Evolutionary conservation across 768 basidiomycete species (phyloP), one percentile per base, ranked within the genome.

Genomic region (Harrya chromipes): DNA sequence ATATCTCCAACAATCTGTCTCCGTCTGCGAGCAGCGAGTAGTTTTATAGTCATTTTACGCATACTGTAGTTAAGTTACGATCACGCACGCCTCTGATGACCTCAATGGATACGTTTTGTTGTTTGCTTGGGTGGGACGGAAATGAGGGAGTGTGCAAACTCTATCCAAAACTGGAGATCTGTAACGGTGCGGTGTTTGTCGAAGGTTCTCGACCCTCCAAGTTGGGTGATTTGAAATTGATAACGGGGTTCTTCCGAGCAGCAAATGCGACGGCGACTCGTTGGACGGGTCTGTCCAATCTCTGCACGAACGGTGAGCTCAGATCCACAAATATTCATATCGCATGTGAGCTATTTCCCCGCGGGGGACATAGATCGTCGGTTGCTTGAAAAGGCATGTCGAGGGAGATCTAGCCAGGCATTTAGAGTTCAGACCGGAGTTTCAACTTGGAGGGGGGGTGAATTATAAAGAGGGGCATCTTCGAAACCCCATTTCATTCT

Each of bases 361-460:
- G 57, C 51, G 64, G 52, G 45, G 44, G 50, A 47, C 48, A 42
- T 37, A 49, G 60, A 65, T 66, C 53, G 42, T 36, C 34, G n/a
- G 42, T 29, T 29, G 12, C 31, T 52, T 14, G 37, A 58, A 56
- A 59, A 54, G 62, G 63, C 46, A 63, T 49, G 4, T 7, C 16
- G 47, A 52, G 59, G 61, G 55, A 54, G 65, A 61, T 52, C 53
- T 51, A 43, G 51, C 37, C 31, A 46, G 40, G 29, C 35, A 46
- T 46, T 61, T 63, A 59, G 62, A 58, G 65, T 70, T 68, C 62
- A 53, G 55, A 60, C 40, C 81, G 80, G 81, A 79, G 80, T 74
- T 73, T 70, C 62, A 79, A 81, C 63, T 52, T 56, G 31, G 46
- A 46, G 55, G 58, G 58, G n/a, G 50, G 60, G 57, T 49, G 50